Base-by-base conservation (phyloP, 495 filamentous ascomycete genomes). In the Annulohypoxylon moriforme region DNA sequence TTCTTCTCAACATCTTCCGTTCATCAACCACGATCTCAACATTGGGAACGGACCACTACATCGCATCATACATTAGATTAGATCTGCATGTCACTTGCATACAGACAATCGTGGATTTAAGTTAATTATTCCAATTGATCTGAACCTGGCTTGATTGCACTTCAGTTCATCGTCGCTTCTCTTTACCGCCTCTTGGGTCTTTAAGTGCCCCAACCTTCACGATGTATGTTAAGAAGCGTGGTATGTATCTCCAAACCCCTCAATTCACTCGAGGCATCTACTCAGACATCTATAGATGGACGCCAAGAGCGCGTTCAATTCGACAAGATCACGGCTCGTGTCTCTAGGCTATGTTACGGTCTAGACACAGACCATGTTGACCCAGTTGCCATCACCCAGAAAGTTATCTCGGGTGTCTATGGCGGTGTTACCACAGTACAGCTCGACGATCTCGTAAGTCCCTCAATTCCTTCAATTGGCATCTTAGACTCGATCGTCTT, bases 291-390 rank as follows among this genome's bases (percentile, higher is more conserved):
- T 44, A 4, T 56, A 98, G 95, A 99, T 87, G 96, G 96, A 83
- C 95, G 96, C 86, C 97, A 98, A 86, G 96, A 99, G 89, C 96
- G 96, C 81, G 96, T 99, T 63, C 96, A 99, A 81, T 99, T 99
- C 86, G 96, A 99, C 85, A 99, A 99, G 84, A 99, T 99, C 87
- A 98, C 96, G 67, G 96, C 96, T 70, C 94, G 96, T 81, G 96
- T 99, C 46, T 99, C 96, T 27, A 88, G 96, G 59, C 88, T 99
- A 59, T 99, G 96, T 86, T 99, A 99, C 80, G 94, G 96, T 64
- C 89, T 99, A 62, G 96, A 99, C 79, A 86, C 90, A 46, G 96
- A 98, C 65, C 96, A 99, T 85, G 93, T 99, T 73, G 96, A 99
- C 83, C 94, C 96, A 53, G 96, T 96, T 58, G 94, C 96, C 71